Evolutionary conservation across 305 asterid species (phyloP).

Genomic region (Fraxinus baroniana): DNA sequence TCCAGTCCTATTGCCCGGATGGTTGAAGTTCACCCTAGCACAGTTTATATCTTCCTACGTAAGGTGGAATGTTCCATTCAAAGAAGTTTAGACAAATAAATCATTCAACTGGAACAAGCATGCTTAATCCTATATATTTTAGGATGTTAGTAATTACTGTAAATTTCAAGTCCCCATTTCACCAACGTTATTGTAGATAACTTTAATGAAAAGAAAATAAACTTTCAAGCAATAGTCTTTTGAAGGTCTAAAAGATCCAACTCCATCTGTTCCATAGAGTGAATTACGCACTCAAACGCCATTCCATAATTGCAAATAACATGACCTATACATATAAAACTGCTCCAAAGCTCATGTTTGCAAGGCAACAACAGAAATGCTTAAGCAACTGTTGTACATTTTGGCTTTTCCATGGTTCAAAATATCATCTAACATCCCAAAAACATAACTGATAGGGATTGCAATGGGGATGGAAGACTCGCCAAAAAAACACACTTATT

Average conservation of each 20-base stretch:
- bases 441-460: conserved; percentile 1
- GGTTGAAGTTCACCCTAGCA: neutral
- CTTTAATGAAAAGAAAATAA: neutral
- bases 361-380: neutral
- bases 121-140: neutral
- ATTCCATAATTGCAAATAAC: neutral
- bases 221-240: neutral
- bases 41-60: neutral
- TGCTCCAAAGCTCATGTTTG: neutral
- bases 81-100: neutral
- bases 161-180: neutral
- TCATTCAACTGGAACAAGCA: neutral
- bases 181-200: neutral
- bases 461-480: neutral
- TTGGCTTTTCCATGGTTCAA: neutral
- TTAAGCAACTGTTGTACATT: neutral
- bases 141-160: neutral
- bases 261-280: neutral
- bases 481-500: neutral
- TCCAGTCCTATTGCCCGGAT: neutral
- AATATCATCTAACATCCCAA: neutral
- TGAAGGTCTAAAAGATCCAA: conserved; percentile 11
- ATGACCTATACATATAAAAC: neutral
- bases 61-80: neutral
- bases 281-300: neutral